These are phyloP conservation scores for Apiotrichum veenhuisii DNA, from an alignment of 1,284 basidiomycete genomes.

Conservation along the genomic window DNA sequence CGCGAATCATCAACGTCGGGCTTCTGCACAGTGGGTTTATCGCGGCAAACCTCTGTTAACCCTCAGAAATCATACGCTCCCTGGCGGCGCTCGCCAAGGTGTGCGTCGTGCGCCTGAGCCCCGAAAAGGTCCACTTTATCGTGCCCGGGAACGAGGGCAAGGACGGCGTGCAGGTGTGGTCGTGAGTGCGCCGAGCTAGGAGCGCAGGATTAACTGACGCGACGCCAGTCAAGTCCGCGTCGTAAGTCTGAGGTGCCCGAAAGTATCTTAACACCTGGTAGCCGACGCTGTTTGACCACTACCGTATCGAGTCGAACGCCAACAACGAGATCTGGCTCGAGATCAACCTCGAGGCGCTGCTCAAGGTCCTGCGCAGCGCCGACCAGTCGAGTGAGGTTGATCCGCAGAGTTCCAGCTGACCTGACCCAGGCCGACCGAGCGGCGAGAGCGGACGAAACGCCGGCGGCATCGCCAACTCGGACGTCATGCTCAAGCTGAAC, in stretches of 20 bases:
- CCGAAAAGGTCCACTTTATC: constrained; percentile 73
- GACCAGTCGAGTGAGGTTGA: constrained; percentile 36
- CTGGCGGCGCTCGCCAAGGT: constrained; percentile 77
- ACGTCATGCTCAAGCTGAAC: constrained; percentile 70
- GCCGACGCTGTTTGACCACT: constrained; percentile 71
- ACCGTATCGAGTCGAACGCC: constrained; percentile 78
- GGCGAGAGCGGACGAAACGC: constrained; percentile 7
- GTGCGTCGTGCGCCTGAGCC: constrained; percentile 75
- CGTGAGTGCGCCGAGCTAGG: constrained; percentile 57
- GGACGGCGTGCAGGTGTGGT: constrained; percentile 87
- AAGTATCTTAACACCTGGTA: constrained; percentile 30
- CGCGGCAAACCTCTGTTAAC: neutral
- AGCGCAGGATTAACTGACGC: neutral
- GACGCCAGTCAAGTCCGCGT: constrained; percentile 46
- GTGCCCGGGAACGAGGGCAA: constrained; percentile 67
- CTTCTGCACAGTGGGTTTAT: constrained; percentile 58
- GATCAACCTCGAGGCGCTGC: constrained; percentile 62
- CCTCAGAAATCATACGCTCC: constrained; percentile 65
- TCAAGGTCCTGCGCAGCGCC: constrained; percentile 60
- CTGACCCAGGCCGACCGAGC: constrained; percentile 2
- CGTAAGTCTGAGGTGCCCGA: constrained; percentile 26
- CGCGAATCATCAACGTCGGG: constrained; percentile 59
- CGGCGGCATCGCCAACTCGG: constrained; percentile 51
- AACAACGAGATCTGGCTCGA: constrained; percentile 75
- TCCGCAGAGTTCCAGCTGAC: neutral